A percentile compares a stretch with the other conserved stretches of the same genome.
phyloP scores from a whole-genome alignment of 495 filamentous ascomycete species.

The Amorphotheca resinae region DNA sequence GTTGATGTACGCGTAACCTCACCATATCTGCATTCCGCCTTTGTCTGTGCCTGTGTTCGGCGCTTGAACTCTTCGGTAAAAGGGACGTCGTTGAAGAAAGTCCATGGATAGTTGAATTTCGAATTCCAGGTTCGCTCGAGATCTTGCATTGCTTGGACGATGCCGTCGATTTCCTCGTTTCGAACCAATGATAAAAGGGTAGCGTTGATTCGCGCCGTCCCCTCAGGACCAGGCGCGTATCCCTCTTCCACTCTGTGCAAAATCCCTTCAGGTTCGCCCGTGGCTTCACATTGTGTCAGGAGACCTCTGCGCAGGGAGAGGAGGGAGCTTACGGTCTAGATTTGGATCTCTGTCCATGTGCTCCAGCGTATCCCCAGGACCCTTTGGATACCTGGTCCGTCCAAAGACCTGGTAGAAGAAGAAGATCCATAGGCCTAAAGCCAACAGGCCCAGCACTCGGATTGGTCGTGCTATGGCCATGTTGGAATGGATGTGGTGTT shows the following conservation, averaged over 20 bases:
- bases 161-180: conserved; percentile 73
- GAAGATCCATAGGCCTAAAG: conserved; percentile 58
- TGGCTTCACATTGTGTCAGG: conserved; percentile 38
- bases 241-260: conserved; percentile 56
- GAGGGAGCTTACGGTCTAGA: conserved; percentile 50
- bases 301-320: neutral
- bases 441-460: conserved; percentile 60
- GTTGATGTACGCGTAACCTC: conserved; percentile 10
- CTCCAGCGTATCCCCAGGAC: conserved; percentile 30
- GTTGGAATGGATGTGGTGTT: conserved; percentile 11
- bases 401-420: conserved; percentile 61
- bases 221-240: conserved; percentile 59
- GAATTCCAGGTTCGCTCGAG: conserved; percentile 92
- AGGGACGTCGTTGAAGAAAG: conserved; percentile 92
- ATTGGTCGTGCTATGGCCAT: conserved; percentile 81
- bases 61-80: conserved; percentile 90
- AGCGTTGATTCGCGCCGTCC: conserved; percentile 78
- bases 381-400: conserved; percentile 26
- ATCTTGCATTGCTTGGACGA: conserved; percentile 79
- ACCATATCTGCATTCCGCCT: conserved; percentile 78
- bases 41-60: conserved; percentile 63
- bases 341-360: conserved; percentile 65
- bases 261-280: conserved; percentile 65
- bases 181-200: conserved; percentile 89
- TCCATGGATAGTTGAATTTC: conserved; percentile 99